Conservation (phyloP, 2,329 filamentous ascomycete genomes). For the Colletotrichum noveboracense region DNA sequence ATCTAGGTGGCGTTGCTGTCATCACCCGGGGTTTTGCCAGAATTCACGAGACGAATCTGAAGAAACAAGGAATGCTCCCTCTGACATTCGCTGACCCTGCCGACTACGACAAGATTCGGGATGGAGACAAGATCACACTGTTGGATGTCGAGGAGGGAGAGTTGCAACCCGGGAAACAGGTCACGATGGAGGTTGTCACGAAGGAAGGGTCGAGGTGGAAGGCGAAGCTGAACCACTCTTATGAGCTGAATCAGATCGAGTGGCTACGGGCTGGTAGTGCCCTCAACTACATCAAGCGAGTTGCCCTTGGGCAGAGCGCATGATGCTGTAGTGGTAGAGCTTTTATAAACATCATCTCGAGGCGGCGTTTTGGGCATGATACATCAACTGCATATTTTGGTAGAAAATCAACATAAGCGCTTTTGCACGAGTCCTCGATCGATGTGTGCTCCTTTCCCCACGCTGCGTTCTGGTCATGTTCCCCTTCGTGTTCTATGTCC, state of each 20-base stretch:
- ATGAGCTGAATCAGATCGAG: conserved; percentile 32
- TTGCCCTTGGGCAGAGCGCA: not conserved
- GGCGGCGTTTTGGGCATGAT: not conserved
- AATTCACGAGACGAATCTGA: conserved; percentile 93
- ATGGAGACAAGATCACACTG: conserved; percentile 3
- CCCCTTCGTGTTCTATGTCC: not conserved
- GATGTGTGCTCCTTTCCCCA: not conserved
- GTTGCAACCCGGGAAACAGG: conserved; percentile 30
- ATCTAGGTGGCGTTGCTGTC: conserved; percentile 82
- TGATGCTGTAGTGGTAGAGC: not conserved
- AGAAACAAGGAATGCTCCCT: conserved; percentile 69
- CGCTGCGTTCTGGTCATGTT: not conserved
- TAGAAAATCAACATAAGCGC: not conserved
- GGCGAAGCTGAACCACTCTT: conserved; percentile 35
- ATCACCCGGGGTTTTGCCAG: conserved; percentile 83
- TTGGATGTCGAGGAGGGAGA: conserved; percentile 19
- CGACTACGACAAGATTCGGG: conserved; percentile 75
- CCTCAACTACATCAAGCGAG: conserved; percentile 34
- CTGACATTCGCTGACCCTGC: conserved; percentile 75
- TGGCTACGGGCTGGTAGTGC: conserved; percentile 39
- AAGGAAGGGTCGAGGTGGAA: conserved; percentile 31
- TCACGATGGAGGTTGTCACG: conserved; percentile 32
- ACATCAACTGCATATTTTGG: not conserved
- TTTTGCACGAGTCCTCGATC: not conserved
- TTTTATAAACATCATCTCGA: not conserved